Evolutionary conservation across 2,329 filamentous ascomycete genomes (phyloP), one percentile per base, ranked within the genome.

Genomic region (Chaetomiaceae sp.): DNA sequence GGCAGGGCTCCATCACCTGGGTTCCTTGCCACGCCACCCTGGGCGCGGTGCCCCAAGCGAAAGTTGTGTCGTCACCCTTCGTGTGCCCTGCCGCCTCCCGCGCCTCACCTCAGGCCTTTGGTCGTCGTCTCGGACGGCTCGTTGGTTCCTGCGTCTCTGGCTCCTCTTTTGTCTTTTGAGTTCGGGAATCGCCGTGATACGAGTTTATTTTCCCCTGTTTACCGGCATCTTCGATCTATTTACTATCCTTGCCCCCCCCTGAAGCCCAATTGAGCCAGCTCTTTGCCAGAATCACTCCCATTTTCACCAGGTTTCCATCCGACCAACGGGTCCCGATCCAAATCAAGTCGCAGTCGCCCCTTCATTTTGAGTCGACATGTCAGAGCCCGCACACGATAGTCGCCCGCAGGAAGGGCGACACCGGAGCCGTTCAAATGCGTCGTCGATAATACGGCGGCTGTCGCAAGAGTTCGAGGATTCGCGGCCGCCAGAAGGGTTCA

Each of bases 311-410:
- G n/a, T n/a, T 12, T 21, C 37, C 30, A 7, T n/a, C 5, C 30
- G 12, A 33, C 14, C 30, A 13, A n/a, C n/a, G n/a, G n/a, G n/a
- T n/a, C n/a, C 30, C 10, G 8, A 33, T 33, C 30, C 14, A 7
- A 33, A 8, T 13, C 30, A 12, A 33, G n/a, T 4, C 27, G 23
- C 12, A 6, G 9, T 13, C 7, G 8, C 19, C 3, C 20, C 30
- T 21, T 8, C 7, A 19, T 13, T 34, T 33, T 81, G 31, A 87
- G 10, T 10, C 84, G 2, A 74, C 83, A 63, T 87, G 51, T 25
- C 37, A 25, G 40, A 51, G 1, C 38, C 33, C 19, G n/a, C 41
- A 10, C 42, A 40, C 5, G 35, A 20, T 20, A 21, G 86, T 63
- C 9, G 25, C 19, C 3, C 21, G 5, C n/a, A 16, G 19, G 33